Conservation (phyloP, 495 filamentous ascomycete species). For the Venustampulla echinocandica region DNA sequence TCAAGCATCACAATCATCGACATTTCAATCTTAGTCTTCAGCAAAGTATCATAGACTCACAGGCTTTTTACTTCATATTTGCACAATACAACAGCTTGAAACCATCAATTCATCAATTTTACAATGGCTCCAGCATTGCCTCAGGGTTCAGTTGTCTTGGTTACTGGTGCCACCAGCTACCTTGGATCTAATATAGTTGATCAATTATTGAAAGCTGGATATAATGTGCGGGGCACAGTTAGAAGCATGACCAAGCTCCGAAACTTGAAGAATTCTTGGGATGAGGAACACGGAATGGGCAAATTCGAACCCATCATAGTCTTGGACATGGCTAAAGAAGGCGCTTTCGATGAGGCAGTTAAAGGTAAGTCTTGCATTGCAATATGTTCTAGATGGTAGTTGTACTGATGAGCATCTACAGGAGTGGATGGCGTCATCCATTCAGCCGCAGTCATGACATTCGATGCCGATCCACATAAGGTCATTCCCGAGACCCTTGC, state of each 20-base stretch:
- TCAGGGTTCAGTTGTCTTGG: constrained; percentile 28
- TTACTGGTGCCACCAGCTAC: constrained; percentile 50
- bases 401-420: neutral
- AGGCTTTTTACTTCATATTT: too few relatives aligned
- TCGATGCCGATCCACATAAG: constrained; percentile 31
- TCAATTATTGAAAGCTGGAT: constrained; percentile 40
- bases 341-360: constrained; percentile 35
- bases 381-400: constrained; percentile 15
- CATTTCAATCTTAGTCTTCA: too few relatives aligned
- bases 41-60: too few relatives aligned
- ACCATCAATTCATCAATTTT: too few relatives aligned
- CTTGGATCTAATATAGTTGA: constrained; percentile 44
- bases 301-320: constrained; percentile 33
- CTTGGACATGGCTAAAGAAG: constrained; percentile 28
- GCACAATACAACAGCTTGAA: too few relatives aligned
- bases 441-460: constrained; percentile 35
- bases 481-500: constrained; percentile 36
- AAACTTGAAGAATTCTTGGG: constrained; percentile 35
- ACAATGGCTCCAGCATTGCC: constrained; percentile 12
- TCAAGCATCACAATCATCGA: too few relatives aligned
- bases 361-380: constrained; percentile 26
- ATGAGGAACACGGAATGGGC: constrained; percentile 32
- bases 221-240: constrained; percentile 43
- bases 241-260: constrained; percentile 32
- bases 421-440: constrained; percentile 31